Conservation (phyloP, 331 rosid species). For the Malus hybrid region DNA sequence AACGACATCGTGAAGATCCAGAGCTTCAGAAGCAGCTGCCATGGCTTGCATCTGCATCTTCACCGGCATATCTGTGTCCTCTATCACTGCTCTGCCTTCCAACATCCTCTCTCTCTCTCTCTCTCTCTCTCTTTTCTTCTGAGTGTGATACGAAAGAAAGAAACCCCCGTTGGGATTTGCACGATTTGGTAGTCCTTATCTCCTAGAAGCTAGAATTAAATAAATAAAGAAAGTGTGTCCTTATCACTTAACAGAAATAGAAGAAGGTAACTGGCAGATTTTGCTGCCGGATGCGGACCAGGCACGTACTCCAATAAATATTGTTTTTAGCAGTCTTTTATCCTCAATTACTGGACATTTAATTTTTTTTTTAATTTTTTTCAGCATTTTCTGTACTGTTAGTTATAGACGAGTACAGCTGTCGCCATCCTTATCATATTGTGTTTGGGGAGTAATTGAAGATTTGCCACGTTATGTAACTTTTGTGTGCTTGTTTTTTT, state of each 20-base stretch:
- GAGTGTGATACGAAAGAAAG: neutral
- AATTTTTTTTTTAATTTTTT: neutral
- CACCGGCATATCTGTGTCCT: slow-evolving; percentile 89
- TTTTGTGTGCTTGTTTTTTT: no score
- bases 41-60: slow-evolving; percentile 98
- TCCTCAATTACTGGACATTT: slow-evolving; percentile 12
- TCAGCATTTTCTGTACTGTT: neutral
- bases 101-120: slow-evolving; percentile 37
- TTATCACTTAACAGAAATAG: neutral
- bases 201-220: neutral
- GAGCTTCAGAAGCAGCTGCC: slow-evolving; percentile 91
- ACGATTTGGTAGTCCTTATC: neutral
- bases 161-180: slow-evolving; percentile 3
- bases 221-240: neutral
- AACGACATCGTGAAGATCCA: slow-evolving; percentile 81
- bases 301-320: slow-evolving; percentile 29
- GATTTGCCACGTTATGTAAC: no score
- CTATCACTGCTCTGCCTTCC: slow-evolving; percentile 84
- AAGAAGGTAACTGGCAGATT: neutral
- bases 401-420: neutral
- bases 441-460: no score
- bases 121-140: neutral
- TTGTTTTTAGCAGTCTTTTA: slow-evolving; percentile 17
- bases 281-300: neutral
- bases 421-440: neutral